Evolutionary conservation across 2,329 filamentous ascomycete genomes (phyloP).

Genomic region (Harringtonia lauricola): DNA sequence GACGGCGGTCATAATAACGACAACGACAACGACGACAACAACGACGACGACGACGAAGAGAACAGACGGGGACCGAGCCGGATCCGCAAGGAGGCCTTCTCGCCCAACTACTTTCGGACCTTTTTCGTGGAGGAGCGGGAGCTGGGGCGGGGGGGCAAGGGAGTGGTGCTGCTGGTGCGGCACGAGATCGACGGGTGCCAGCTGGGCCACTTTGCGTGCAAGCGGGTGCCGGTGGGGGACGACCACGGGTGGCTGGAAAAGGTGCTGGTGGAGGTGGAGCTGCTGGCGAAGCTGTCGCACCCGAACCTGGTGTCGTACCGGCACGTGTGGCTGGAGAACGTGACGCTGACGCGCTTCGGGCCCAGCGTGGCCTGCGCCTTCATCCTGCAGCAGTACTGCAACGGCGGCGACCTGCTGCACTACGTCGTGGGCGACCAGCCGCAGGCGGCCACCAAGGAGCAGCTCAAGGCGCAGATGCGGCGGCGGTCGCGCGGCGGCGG

Average conservation of each 20-base stretch:
- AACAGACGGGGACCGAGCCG: too few species aligned
- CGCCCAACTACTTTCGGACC: slow-evolving; percentile 79
- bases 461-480: slow-evolving; percentile 79
- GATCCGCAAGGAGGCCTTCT: slow-evolving; percentile 81
- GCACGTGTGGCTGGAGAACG: slow-evolving; percentile 93
- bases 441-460: slow-evolving; percentile 61
- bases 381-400: slow-evolving; percentile 96
- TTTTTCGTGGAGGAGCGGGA: slow-evolving; percentile 88
- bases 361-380: slow-evolving; percentile 91
- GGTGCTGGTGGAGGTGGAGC: slow-evolving; percentile 81
- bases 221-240: slow-evolving; percentile 89
- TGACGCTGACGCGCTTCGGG: slow-evolving; percentile 72
- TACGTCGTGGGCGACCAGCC: slow-evolving; percentile 66
- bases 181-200: slow-evolving; percentile 85
- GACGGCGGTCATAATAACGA: not conserved
- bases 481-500: slow-evolving; percentile 68
- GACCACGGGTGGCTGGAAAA: slow-evolving; percentile 95
- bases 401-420: slow-evolving; percentile 78
- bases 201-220: slow-evolving; percentile 89
- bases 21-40: not conserved
- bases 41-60: not conserved
- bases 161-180: slow-evolving; percentile 85
- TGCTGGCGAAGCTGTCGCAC: slow-evolving; percentile 84
- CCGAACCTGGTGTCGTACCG: slow-evolving; percentile 94
- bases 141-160: slow-evolving; percentile 83